Base-by-base conservation (phyloP, 192 early-diverging fungal species). In the Cetraspora pellucida region DNA sequence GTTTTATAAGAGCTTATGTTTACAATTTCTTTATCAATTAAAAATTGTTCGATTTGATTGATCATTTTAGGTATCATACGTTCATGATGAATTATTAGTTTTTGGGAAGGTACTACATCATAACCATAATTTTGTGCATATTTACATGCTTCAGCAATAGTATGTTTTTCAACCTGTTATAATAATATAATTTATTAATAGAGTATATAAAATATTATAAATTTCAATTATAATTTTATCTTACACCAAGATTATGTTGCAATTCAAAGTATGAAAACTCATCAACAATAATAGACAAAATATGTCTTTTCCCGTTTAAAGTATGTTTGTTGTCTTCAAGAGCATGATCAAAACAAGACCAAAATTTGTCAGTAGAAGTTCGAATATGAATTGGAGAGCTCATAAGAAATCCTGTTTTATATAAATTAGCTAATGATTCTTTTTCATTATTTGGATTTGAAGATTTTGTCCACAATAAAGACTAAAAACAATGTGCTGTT, bases 1-100 rank as follows among this genome's bases (percentile, higher is more conserved):
- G 28, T 64, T 37, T 64, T 64, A 64, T 64, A 64, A 7, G 61
- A 64, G 8, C 61, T 64, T 30, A 64, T 64, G 30, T 64, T 64
- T 2, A 64, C 30, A 6, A 30, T 11, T 30, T 13, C 16, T 64
- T 64, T 64, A 4, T 14, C 10, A 7, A 28, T 3, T 30, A 64
- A 64, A 19, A 43, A 64, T 43, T 9, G 17, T 31, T 37, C 30
- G 37, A 64, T 30, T 64, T 64, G 60, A 14, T 13, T 19, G 0
- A 63, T 9, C 28, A 28, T 25, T 63, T 63, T 14, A 17, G 10
- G 14, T 37, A 2, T 63, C 0, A 63, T 3, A 3, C 28, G 10
- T 30, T 10, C 10, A 28, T 13, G 28, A 13, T 27, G 25, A 31
- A 63, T 16, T 37, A 37, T 63, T 30, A 2, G 31, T 63, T 63